A percentile compares a stretch with the other conserved stretches of the same genome.
These are phyloP conservation scores for Kregervanrija pseudodelftensis DNA, from an alignment of 805 yeast species.

Conservation along the genomic window DNA sequence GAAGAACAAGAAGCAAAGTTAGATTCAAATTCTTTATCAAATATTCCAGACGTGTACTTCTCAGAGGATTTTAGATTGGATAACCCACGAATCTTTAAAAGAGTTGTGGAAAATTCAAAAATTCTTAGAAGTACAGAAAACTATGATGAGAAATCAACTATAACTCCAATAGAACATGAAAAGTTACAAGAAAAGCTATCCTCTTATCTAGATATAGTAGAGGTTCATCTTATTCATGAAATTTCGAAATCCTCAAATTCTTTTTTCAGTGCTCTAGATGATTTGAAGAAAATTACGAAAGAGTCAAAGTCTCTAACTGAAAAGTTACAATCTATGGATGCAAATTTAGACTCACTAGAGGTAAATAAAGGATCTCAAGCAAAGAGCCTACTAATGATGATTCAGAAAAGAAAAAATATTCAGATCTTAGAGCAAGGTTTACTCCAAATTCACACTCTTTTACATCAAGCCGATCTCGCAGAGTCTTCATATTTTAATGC, in stretches of 20 bases:
- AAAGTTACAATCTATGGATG: slow-evolving; percentile 39
- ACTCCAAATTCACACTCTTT: slow-evolving; percentile 42
- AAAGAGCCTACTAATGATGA: slow-evolving; percentile 39
- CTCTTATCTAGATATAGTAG: slow-evolving; percentile 78
- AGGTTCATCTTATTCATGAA: slow-evolving; percentile 70
- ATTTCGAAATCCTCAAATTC: slow-evolving; percentile 79
- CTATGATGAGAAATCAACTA: slow-evolving; percentile 16
- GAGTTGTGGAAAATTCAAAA: slow-evolving; percentile 58
- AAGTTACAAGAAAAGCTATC: slow-evolving; percentile 71
- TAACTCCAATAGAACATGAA: slow-evolving; percentile 43
- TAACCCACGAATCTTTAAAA: slow-evolving; percentile 76
- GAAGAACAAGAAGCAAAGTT: slow-evolving; percentile 19
- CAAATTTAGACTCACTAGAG: slow-evolving; percentile 40
- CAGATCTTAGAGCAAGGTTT: slow-evolving; percentile 57
- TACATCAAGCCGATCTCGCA: slow-evolving; percentile 42
- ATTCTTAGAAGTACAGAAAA: slow-evolving; percentile 27
- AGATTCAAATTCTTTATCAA: slow-evolving; percentile 26
- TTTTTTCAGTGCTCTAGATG: slow-evolving; percentile 79
- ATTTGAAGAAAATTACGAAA: slow-evolving; percentile 55
- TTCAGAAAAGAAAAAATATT: slow-evolving; percentile 50
- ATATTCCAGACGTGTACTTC: slow-evolving; percentile 67
- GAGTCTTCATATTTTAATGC: slow-evolving; percentile 38
- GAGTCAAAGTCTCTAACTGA: slow-evolving; percentile 46
- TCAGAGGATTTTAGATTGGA: slow-evolving; percentile 69
- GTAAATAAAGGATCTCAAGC: slow-evolving; percentile 44